These are phyloP conservation scores for Noccaea caerulescens DNA, from an alignment of 345 rosid species.

Conservation along the genomic window DNA sequence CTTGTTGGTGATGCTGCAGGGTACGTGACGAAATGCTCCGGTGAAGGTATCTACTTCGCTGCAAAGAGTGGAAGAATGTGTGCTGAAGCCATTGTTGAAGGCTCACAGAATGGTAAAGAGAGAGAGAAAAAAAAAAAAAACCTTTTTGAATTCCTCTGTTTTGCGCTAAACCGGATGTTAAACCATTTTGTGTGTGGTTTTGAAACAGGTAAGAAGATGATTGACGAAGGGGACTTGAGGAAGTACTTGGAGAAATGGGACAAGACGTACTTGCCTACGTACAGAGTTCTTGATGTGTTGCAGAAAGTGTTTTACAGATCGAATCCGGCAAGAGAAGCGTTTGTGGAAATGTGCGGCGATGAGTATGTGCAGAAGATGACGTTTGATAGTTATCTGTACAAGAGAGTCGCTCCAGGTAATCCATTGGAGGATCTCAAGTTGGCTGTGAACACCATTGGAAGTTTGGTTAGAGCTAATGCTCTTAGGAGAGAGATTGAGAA, in stretches of 20 bases:
- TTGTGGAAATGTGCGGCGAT: slow-evolving; percentile 88
- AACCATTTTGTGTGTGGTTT: neutral
- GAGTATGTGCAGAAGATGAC: slow-evolving; percentile 98
- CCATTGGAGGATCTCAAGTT: slow-evolving; percentile 86
- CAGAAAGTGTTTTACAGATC: slow-evolving; percentile 92
- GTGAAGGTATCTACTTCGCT: slow-evolving; percentile 91
- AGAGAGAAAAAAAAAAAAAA: neutral
- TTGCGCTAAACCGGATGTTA: no score
- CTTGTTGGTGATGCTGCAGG: slow-evolving; percentile 93
- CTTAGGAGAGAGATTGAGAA: slow-evolving; percentile 88
- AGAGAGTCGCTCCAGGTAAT: slow-evolving; percentile 79
- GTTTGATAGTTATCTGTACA: slow-evolving; percentile 88
- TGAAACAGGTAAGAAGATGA: slow-evolving; percentile 63
- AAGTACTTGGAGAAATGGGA: slow-evolving; percentile 96
- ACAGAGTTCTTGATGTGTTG: slow-evolving; percentile 83
- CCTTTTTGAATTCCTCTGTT: neutral
- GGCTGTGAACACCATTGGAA: slow-evolving; percentile 92
- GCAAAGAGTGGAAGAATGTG: slow-evolving; percentile 98
- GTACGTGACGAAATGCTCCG: slow-evolving; percentile 86
- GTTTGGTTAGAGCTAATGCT: slow-evolving; percentile 94
- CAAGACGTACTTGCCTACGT: slow-evolving; percentile 90
- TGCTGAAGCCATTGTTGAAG: slow-evolving; percentile 86
- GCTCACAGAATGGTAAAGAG: slow-evolving; percentile 63
- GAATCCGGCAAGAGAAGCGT: slow-evolving; percentile 90
- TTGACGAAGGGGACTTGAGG: slow-evolving; percentile 86